phyloP scores from a whole-genome alignment of 2,329 filamentous ascomycete species.

The Xylariaceae sp. region DNA sequence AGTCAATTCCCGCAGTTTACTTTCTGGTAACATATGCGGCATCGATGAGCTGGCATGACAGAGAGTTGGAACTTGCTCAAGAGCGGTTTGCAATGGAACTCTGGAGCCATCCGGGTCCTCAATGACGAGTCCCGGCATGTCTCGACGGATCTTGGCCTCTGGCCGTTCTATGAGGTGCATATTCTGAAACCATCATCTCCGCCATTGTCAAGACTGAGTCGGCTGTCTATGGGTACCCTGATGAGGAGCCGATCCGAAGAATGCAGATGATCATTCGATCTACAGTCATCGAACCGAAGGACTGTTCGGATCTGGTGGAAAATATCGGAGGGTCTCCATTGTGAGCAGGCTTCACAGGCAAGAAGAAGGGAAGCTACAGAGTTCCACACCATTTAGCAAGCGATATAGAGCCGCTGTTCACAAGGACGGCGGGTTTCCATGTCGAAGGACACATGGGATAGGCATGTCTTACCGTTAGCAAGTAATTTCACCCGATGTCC shows the following conservation, averaged over 20 bases:
- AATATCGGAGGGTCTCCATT: background rate
- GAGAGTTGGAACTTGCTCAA: conserved; percentile 3
- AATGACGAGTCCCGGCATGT: conserved; percentile 10
- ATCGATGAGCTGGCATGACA: background rate
- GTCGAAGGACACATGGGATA: background rate
- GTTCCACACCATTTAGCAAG: too few species aligned
- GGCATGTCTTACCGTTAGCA: background rate
- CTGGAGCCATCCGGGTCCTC: conserved; percentile 4
- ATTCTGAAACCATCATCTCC: background rate
- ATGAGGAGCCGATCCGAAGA: conserved; percentile 11
- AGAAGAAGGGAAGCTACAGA: too few species aligned
- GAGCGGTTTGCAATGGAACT: conserved; percentile 4
- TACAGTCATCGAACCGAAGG: background rate
- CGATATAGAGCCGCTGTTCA: too few species aligned
- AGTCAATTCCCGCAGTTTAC: background rate
- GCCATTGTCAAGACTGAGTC: conserved; percentile 10
- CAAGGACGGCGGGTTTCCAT: background rate
- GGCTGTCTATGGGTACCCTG: conserved; percentile 7
- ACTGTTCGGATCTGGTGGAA: background rate
- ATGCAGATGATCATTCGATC: conserved; percentile 12
- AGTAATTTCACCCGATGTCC: background rate
- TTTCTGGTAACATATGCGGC: background rate
- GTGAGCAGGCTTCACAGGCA: background rate
- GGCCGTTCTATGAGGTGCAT: conserved; percentile 13
- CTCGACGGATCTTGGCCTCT: background rate